Conservation (phyloP, 140 eudicot species). For the Anethum foeniculum region DNA sequence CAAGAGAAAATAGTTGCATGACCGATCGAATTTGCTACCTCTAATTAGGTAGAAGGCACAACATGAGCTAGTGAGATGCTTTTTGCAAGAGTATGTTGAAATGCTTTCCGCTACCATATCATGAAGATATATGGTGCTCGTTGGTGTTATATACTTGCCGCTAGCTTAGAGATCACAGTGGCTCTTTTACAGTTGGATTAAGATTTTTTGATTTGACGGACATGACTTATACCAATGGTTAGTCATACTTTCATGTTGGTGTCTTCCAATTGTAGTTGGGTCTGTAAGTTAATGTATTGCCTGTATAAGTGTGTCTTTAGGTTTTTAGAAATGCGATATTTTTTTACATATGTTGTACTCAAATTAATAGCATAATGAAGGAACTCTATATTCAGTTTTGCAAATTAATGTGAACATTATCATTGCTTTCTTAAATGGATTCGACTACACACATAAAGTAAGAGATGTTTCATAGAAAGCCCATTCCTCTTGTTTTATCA, state of each 20-base stretch:
- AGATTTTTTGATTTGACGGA: background rate
- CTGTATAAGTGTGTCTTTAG: background rate
- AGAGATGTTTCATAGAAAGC: too few relatives aligned
- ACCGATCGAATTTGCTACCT: background rate
- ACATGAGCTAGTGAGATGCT: background rate
- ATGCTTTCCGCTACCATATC: background rate
- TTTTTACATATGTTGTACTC: background rate
- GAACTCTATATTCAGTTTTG: background rate
- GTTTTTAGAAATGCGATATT: background rate
- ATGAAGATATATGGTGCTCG: background rate
- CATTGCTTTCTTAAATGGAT: background rate
- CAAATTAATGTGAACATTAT: background rate
- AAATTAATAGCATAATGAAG: background rate
- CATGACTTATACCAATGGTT: background rate
- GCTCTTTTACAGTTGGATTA: background rate
- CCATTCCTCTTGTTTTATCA: too few relatives aligned
- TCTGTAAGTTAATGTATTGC: background rate
- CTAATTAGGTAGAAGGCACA: background rate
- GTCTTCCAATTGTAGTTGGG: background rate
- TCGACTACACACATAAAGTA: too few relatives aligned
- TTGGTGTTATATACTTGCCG: background rate
- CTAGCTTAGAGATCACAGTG: background rate
- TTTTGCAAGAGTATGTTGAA: background rate
- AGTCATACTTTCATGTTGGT: background rate
- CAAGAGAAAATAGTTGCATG: conserved; percentile 3